Conservation (phyloP, 352 stramenopile species). For the Chrysophaeum taylorii region DNA sequence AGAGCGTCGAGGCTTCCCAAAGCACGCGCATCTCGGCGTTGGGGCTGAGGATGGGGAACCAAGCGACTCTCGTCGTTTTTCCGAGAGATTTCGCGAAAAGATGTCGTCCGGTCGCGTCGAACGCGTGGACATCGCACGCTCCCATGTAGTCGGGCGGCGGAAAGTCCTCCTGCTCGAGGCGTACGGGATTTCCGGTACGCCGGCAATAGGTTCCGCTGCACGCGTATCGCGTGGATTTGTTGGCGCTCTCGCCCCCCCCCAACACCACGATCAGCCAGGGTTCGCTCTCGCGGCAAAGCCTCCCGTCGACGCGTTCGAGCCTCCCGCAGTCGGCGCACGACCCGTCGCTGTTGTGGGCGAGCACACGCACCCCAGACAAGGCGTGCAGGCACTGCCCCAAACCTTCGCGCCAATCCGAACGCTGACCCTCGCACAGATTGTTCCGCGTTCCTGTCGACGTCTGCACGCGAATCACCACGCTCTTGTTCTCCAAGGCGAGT, state of each 20-base stretch:
- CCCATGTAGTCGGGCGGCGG: conserved; percentile 3
- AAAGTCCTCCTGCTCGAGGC: no score
- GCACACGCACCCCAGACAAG: not conserved
- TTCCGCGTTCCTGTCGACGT: not conserved
- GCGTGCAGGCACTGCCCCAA: not conserved
- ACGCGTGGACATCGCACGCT: not conserved
- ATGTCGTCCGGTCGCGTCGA: no score
- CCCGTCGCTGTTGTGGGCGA: conserved; percentile 6
- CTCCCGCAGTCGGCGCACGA: not conserved
- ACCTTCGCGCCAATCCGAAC: not conserved
- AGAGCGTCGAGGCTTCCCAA: not conserved
- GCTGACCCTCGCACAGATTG: conserved; percentile 3
- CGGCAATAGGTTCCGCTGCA: not conserved
- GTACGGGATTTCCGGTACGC: not conserved
- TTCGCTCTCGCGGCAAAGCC: no score
- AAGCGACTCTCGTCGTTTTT: no score
- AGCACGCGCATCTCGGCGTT: not conserved
- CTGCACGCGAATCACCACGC: not conserved
- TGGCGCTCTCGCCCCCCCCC: conserved; percentile 5
- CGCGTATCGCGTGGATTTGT: not conserved
- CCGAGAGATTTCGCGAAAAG: no score
- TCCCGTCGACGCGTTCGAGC: not conserved
- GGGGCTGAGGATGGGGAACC: not conserved
- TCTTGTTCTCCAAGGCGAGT: no score
- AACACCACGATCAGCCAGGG: not conserved